A percentile compares a stretch with the other conserved stretches of the same genome.
Evolutionary conservation across 345 rosid genomes (phyloP).

Genomic region (Laguncularia racemosa): DNA sequence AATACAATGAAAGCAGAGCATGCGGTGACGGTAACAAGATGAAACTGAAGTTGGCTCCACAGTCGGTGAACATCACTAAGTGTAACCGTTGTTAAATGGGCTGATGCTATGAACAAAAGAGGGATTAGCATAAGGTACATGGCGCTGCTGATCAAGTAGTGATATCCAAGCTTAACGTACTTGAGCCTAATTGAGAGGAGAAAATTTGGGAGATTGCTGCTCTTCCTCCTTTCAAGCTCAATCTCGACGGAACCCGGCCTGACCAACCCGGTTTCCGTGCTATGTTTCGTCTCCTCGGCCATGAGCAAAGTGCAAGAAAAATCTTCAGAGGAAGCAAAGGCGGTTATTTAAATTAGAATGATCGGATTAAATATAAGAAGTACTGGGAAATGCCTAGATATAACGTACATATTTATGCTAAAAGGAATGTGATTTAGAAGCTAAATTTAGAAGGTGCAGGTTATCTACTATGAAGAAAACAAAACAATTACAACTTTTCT

Average conservation of each 20-base stretch:
- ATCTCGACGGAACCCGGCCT: neutral
- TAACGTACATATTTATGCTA: no score
- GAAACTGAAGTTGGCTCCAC: conserved; percentile 10
- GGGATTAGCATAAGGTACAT: conserved; percentile 18
- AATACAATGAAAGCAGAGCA: conserved; percentile 12
- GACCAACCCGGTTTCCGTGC: no score
- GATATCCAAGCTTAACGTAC: conserved; percentile 32
- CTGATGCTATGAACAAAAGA: conserved; percentile 1
- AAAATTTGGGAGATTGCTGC: conserved; percentile 17
- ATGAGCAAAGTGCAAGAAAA: no score
- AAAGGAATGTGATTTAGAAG: no score
- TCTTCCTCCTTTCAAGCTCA: conserved; percentile 1
- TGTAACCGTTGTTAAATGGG: conserved; percentile 14
- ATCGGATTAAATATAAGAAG: no score
- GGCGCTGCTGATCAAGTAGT: conserved; percentile 28
- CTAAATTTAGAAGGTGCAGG: no score
- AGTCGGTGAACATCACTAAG: conserved; percentile 5
- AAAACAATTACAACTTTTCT: no score
- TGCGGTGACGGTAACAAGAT: conserved; percentile 7
- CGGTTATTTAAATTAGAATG: no score
- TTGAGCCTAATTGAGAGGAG: conserved; percentile 21
- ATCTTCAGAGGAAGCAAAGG: no score
- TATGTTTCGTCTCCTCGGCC: no score
- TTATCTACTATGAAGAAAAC: no score
- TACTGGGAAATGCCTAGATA: no score